phyloP scores from a whole-genome alignment of 768 basidiomycete genomes.

The Chalciporus sphaerocephalus region DNA sequence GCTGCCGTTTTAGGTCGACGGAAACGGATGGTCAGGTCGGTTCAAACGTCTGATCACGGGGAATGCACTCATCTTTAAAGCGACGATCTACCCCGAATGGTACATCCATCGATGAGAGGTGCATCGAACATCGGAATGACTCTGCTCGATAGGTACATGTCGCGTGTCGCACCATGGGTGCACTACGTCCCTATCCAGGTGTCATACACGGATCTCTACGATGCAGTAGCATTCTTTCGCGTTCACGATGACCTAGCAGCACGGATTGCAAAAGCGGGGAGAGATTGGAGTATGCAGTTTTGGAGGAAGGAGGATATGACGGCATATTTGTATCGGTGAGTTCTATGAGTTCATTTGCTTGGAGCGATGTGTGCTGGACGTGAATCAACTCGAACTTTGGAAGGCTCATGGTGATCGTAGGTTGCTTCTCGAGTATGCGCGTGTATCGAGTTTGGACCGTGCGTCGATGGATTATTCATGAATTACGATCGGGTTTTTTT shows the following conservation, averaged over 20 bases:
- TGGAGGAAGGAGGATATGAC: conserved; percentile 61
- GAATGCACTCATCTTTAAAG: conserved; percentile 62
- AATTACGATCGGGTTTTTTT: no score
- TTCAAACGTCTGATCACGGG: conserved; percentile 63
- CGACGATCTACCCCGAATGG: conserved; percentile 76
- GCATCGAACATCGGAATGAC: not conserved
- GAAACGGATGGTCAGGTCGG: conserved; percentile 66
- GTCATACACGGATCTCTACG: conserved; percentile 65
- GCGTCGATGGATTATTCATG: conserved; percentile 37
- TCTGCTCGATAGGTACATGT: conserved; percentile 44
- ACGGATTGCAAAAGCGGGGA: conserved; percentile 53
- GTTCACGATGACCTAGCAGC: conserved; percentile 57
- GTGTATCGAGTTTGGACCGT: conserved; percentile 47
- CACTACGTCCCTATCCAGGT: conserved; percentile 71
- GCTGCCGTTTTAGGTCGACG: conserved; percentile 42
- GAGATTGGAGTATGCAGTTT: conserved; percentile 51
- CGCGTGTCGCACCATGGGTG: conserved; percentile 62
- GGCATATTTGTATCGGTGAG: conserved; percentile 56
- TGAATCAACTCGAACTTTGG: no score
- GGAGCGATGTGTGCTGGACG: no score
- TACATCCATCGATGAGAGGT: conserved; percentile 17
- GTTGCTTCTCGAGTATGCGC: conserved; percentile 51
- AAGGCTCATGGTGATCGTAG: no score
- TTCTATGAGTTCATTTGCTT: not conserved
- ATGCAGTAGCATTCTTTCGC: conserved; percentile 69